Evolutionary conservation across 169 alveolate genomes (phyloP), one percentile per base, ranked within the genome.

Genomic region (Plasmodium gallinaceum): DNA sequence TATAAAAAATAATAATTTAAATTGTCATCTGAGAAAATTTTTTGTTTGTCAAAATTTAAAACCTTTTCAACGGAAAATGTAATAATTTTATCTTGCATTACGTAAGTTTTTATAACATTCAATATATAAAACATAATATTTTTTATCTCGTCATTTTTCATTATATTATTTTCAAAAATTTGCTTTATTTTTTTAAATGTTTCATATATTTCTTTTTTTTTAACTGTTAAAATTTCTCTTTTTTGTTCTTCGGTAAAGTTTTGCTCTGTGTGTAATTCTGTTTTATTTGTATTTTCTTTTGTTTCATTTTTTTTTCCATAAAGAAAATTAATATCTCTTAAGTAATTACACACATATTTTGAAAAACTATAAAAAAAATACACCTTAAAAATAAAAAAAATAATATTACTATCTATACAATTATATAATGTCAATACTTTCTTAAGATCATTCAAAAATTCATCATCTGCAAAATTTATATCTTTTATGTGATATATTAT

Each of bases 141-240:
- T 62, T 80, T 80, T 68, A 80, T 80, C 12, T 83, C 66, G 22
- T 80, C 58, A 54, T 80, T 64, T 54, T 80, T 65, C 83, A 80
- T 68, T 80, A 80, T 1, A 39, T 80, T 80, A 20, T 54, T 80
- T 80, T 80, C 85, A 57, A 80, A 61, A 80, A 80, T 64, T 8
- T 66, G 61, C 52, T 80, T 80, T 32, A 80, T 83, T 8, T 80
- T 80, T 68, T 80, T 80, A 68, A 80, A 80, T n/a, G 70, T 80
- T 80, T 80, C 90, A 26, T 80, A 80, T 52, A 80, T 66, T 45
- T 80, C 51, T 65, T 80, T 80, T 80, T 80, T 80, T 80, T 80
- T 80, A 80, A 22, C 24, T 20, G 73, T 80, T 80, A 80, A 60
- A 1, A 66, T 22, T 66, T 66, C 62, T 26, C 20, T 80, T 54